Base-by-base conservation (phyloP, 345 rosid species). In the Trapa incisa region DNA sequence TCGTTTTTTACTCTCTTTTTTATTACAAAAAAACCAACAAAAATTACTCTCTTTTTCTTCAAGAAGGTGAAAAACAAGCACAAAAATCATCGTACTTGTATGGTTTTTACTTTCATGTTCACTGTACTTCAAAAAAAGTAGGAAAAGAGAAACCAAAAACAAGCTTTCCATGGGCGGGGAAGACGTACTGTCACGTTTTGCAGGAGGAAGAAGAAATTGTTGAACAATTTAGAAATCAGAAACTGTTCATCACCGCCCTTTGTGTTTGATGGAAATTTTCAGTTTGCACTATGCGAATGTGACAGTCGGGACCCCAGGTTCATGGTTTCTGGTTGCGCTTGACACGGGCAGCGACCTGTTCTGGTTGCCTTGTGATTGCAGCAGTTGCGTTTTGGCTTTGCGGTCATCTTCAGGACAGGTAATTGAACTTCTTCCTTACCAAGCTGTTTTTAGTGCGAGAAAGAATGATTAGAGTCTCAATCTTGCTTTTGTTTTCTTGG, bases 341-440 rank as follows among this genome's bases (percentile, higher is more conserved):
- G 99, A 94, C 75, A 94, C 96, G 4, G 99, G 99, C 52, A 94
- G 97, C 72, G 89, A 89, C 75, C 80, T 89, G 75, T 91, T 94
- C 71, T 94, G 99, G 99, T 72, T 94, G 70, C 97, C 99, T 12
- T 94, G 99, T 52, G 90, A 94, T 68, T 94, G 97, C 72, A 37
- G 42, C 29, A 80, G 71, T 68, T 94, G 99, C 67, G 71, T 86
- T 0, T 79, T 0, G 36, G 80, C 80, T 48, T 39, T 94, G 74
- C 32, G 38, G 47, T 13, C 75, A 3, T 29, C 83, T 11, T 45
- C 66, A 2, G 85, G 87, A 66, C 2, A 73, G 84, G 97, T 65
- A 38, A 45, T 36, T 54, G 60, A 45, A 12, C 52, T 67, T 43
- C 35, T 36, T 39, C 15, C 16, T 68, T 43, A 41, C 36, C 11